phyloP scores from a whole-genome alignment of 2,329 filamentous ascomycete species.

The Atkinsonella hypoxylon region DNA sequence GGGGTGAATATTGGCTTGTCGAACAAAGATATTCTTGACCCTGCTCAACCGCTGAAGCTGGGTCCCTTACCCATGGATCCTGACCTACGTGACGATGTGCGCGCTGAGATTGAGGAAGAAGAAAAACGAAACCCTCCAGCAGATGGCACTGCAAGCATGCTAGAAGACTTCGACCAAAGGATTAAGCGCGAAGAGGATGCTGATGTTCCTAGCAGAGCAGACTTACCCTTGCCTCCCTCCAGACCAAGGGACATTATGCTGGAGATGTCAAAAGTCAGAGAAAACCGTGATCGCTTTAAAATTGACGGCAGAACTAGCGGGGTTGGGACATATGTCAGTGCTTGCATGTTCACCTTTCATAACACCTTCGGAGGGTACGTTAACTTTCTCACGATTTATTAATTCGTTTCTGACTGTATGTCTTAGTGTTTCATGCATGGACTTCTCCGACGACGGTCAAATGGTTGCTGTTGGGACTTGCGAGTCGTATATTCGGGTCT shows the following conservation, averaged over 20 bases:
- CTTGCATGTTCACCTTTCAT: slow-evolving; percentile 98
- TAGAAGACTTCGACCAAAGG: slow-evolving; percentile 80
- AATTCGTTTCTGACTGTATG: background rate
- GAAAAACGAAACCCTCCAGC: slow-evolving; percentile 65
- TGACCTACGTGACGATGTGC: slow-evolving; percentile 73
- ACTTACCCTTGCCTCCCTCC: slow-evolving; percentile 78
- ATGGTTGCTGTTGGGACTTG: slow-evolving; percentile 81
- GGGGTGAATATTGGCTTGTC: slow-evolving; percentile 49
- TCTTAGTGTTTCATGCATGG: slow-evolving; percentile 75
- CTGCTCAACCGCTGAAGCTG: slow-evolving; percentile 52
- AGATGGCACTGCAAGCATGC: slow-evolving; percentile 57
- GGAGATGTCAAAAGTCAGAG: slow-evolving; percentile 87
- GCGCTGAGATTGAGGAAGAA: slow-evolving; percentile 75
- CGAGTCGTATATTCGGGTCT: slow-evolving; percentile 92
- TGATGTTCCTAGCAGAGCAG: slow-evolving; percentile 65
- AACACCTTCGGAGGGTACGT: slow-evolving; percentile 82
- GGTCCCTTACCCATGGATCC: slow-evolving; percentile 75
- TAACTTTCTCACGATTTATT: background rate
- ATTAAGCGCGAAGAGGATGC: slow-evolving; percentile 83
- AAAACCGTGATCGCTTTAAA: slow-evolving; percentile 83
- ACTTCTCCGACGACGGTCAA: slow-evolving; percentile 84
- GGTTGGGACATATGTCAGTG: slow-evolving; percentile 69
- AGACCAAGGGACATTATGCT: slow-evolving; percentile 82
- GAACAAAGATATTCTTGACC: slow-evolving; percentile 48
- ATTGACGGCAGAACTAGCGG: slow-evolving; percentile 78